Percentiles rank a stretch among this genome's conserved stretches.
Evolutionary conservation across 805 yeast species (phyloP).

Genomic region (Teunomyces gatunensis): DNA sequence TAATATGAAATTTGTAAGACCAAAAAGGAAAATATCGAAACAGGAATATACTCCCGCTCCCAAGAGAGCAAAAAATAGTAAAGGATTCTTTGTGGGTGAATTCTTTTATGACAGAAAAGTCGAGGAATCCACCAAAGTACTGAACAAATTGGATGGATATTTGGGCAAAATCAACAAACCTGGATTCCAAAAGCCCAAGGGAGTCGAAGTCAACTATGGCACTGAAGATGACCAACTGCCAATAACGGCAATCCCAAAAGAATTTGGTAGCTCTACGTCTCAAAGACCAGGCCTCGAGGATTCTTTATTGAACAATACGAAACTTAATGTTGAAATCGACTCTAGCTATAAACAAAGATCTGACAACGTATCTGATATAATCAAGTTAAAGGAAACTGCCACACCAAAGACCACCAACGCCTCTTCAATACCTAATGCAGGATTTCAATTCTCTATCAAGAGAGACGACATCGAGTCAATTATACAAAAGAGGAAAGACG

Average conservation of each 20-base stretch:
- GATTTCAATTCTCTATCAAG: constrained; percentile 35
- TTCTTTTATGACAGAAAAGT: constrained; percentile 30
- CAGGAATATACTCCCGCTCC: constrained; percentile 7
- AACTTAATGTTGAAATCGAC: constrained; percentile 22
- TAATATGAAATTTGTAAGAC: constrained; percentile 23
- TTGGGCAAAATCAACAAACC: constrained; percentile 36
- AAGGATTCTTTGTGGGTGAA: constrained; percentile 34
- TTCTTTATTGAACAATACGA: constrained; percentile 12
- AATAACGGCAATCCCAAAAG: background rate
- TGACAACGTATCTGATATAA: constrained; percentile 25
- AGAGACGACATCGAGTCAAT: constrained; percentile 25
- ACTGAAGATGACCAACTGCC: constrained; percentile 6
- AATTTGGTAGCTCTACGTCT: constrained; percentile 13
- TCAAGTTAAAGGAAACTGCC: constrained; percentile 27
- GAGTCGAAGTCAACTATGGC: background rate
- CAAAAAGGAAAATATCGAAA: constrained; percentile 14
- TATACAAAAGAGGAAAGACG: constrained; percentile 16
- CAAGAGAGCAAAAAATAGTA: constrained; percentile 17
- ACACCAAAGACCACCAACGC: constrained; percentile 6
- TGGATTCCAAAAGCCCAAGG: constrained; percentile 15
- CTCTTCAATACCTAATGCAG: constrained; percentile 30
- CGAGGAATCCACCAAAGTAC: constrained; percentile 8
- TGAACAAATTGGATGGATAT: constrained; percentile 28
- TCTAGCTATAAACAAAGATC: constrained; percentile 23
- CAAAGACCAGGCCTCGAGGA: constrained; percentile 18